Percentiles rank a stretch among this genome's conserved stretches.
Evolutionary conservation across 2,329 filamentous ascomycete species (phyloP).

Genomic region (Dissoconium aciculare): DNA sequence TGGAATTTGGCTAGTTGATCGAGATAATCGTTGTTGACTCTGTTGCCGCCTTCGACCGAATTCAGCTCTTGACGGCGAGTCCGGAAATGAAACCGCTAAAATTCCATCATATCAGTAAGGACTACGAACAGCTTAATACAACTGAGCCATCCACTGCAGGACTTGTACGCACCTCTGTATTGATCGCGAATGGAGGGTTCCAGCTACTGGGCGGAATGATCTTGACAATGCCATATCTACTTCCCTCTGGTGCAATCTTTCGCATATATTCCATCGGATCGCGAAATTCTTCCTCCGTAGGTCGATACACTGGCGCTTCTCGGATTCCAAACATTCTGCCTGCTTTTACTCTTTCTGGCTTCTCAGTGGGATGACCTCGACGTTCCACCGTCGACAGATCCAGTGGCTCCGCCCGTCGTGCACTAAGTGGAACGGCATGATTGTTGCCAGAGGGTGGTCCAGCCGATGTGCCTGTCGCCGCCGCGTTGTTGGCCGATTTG

Average conservation of each 20-base stretch:
- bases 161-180: slow-evolving; percentile 86
- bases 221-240: slow-evolving; percentile 83
- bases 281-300: slow-evolving; percentile 85
- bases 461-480: slow-evolving; percentile 20
- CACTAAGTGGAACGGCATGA: slow-evolving; percentile 43
- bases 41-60: slow-evolving; percentile 92
- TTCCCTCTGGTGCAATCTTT: slow-evolving; percentile 76
- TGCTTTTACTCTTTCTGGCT: slow-evolving; percentile 57
- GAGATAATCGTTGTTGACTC: slow-evolving; percentile 88
- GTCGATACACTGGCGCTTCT: slow-evolving; percentile 80
- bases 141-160: no score
- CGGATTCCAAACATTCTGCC: slow-evolving; percentile 70
- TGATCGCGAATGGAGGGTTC: slow-evolving; percentile 91
- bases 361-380: slow-evolving; percentile 64
- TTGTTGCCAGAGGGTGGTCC: slow-evolving; percentile 27
- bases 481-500: slow-evolving; percentile 7
- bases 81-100: slow-evolving; percentile 85
- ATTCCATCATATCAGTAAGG: slow-evolving; percentile 15
- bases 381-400: slow-evolving; percentile 85
- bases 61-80: slow-evolving; percentile 95
- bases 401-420: slow-evolving; percentile 51
- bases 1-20: slow-evolving; percentile 93
- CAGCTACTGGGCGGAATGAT: slow-evolving; percentile 86
- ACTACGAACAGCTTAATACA: no score
- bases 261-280: slow-evolving; percentile 88